These are phyloP conservation scores for Sherardia arvensis DNA, from an alignment of 257 asterid species.

Conservation along the genomic window DNA sequence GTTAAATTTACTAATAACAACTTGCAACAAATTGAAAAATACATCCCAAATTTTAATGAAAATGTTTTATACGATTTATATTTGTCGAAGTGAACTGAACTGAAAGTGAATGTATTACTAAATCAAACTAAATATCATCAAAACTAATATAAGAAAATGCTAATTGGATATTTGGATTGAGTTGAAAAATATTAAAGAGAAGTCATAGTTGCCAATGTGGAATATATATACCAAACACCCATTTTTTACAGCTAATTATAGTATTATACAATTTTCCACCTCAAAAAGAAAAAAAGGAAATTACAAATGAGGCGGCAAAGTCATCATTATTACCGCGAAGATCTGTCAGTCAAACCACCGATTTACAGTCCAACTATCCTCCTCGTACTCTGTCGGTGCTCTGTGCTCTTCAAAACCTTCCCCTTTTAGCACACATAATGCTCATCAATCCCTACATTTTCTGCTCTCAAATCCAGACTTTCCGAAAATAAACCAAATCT, in stretches of 20 bases:
- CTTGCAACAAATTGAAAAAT: too few species aligned
- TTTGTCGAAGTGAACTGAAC: too few species aligned
- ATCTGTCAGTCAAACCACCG: background rate
- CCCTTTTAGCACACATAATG: background rate
- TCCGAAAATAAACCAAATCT: background rate
- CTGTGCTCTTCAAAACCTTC: conserved; percentile 6
- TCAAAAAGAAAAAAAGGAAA: background rate
- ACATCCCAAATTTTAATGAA: too few species aligned
- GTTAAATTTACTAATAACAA: too few species aligned
- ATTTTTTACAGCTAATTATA: background rate
- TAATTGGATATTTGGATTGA: too few species aligned
- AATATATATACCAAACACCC: background rate
- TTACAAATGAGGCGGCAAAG: background rate
- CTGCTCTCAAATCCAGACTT: background rate
- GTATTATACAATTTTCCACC: background rate
- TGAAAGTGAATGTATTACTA: too few species aligned
- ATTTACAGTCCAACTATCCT: background rate
- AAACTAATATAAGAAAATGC: too few species aligned
- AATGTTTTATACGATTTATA: too few species aligned
- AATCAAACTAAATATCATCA: too few species aligned
- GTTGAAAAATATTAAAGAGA: too few species aligned
- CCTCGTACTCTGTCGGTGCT: background rate
- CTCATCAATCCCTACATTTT: background rate
- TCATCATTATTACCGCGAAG: background rate
- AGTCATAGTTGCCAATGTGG: too few species aligned